These are phyloP conservation scores for Trichoderma polysporum DNA, from an alignment of 2,329 filamentous ascomycete genomes.

Conservation along the genomic window DNA sequence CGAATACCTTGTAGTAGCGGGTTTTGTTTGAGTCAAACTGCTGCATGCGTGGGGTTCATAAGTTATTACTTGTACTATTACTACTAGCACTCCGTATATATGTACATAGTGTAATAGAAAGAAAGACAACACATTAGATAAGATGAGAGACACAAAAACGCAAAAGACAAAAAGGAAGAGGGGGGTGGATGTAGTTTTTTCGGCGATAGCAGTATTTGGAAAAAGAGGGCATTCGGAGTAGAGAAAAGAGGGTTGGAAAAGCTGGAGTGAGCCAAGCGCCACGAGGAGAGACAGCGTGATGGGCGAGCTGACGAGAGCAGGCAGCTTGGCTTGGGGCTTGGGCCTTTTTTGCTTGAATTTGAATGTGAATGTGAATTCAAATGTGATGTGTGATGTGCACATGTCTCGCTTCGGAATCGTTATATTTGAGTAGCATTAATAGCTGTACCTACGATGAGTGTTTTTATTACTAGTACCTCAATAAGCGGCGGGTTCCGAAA, in stretches of 20 bases:
- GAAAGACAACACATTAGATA: neutral
- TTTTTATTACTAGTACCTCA: neutral
- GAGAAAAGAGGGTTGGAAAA: neutral
- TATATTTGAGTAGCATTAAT: no score
- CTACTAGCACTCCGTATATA: no score
- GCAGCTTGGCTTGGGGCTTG: neutral
- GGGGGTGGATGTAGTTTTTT: neutral
- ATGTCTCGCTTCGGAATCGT: no score
- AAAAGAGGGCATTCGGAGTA: no score
- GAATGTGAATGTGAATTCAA: no score
- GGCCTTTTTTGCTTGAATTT: no score
- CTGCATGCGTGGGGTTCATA: constrained; percentile 10
- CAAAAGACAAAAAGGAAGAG: neutral
- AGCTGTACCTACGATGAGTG: neutral
- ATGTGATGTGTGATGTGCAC: neutral
- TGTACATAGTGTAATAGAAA: neutral
- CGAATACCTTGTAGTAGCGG: neutral
- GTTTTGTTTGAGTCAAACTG: neutral
- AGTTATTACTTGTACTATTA: neutral
- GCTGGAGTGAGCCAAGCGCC: constrained; percentile 13
- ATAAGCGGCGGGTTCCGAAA: neutral
- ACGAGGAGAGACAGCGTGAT: constrained; percentile 10
- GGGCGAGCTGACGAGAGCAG: constrained; percentile 12
- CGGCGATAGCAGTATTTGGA: neutral
- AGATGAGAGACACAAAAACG: neutral